These are phyloP conservation scores for Rhizopogon rudus DNA, from an alignment of 768 basidiomycete genomes.

Conservation along the genomic window DNA sequence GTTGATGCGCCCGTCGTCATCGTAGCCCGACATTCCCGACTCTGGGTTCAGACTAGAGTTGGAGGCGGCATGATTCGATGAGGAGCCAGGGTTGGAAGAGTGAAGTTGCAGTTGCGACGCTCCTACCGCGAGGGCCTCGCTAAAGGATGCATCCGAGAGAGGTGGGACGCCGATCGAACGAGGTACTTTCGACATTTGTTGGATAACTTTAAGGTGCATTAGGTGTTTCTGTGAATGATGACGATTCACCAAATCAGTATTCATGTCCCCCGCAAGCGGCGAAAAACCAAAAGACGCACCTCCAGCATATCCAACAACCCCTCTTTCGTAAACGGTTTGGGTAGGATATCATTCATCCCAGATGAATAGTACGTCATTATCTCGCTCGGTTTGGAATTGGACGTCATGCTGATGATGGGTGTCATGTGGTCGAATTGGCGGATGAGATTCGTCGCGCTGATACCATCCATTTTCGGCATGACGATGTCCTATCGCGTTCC, in stretches of 20 bases:
- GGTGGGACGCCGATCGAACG: conserved; percentile 66
- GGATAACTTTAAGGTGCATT: conserved; percentile 81
- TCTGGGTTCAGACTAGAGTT: conserved; percentile 1
- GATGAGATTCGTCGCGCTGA: conserved; percentile 89
- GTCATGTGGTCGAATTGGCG: conserved; percentile 93
- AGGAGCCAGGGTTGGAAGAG: neutral
- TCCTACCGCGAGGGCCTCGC: conserved; percentile 47
- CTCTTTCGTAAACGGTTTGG: conserved; percentile 97
- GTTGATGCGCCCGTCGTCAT: conserved; percentile 62
- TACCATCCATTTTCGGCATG: conserved; percentile 86
- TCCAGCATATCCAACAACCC: conserved; percentile 90
- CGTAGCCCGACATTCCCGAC: conserved; percentile 12
- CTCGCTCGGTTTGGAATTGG: conserved; percentile 88
- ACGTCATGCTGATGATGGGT: conserved; percentile 98
- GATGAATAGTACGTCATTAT: conserved; percentile 71
- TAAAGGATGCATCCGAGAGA: conserved; percentile 48
- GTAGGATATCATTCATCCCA: conserved; percentile 96
- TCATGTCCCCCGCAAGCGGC: neutral
- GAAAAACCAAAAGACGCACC: conserved; percentile 31
- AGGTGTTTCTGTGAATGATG: conserved; percentile 65
- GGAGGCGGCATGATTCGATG: conserved; percentile 1
- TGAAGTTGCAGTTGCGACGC: conserved; percentile 14
- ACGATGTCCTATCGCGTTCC: conserved; percentile 72
- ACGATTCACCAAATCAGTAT: neutral
- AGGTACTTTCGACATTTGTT: conserved; percentile 65